Evolutionary conservation across 345 rosid genomes (phyloP).

Genomic region (Syzygium jambos): DNA sequence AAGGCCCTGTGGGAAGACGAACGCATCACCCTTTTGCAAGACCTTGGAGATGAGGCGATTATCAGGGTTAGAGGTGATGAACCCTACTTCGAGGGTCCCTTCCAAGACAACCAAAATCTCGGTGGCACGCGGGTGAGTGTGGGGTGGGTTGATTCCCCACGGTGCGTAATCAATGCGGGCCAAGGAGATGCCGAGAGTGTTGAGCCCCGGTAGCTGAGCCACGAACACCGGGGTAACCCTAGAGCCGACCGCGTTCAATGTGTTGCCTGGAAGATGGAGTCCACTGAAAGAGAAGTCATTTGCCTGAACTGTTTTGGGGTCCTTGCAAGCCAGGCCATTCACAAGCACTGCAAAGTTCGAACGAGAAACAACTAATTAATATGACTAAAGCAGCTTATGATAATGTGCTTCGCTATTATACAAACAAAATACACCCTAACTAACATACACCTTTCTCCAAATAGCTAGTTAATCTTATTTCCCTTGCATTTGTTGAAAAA

Average conservation of each 20-base stretch:
- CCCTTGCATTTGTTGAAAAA: not conserved
- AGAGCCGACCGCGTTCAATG: not conserved
- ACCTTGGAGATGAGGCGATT: not conserved
- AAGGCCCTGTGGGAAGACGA: not conserved
- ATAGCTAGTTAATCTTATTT: not conserved
- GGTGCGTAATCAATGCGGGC: not conserved
- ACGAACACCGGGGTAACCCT: not conserved
- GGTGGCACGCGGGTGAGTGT: not conserved
- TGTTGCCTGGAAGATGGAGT: not conserved
- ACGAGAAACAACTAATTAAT: not conserved
- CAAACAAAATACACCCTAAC: not conserved
- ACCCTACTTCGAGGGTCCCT: not conserved
- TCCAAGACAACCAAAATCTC: not conserved
- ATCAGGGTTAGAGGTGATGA: not conserved
- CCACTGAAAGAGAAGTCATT: not conserved
- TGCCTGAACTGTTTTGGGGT: not conserved
- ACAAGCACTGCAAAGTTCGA: not conserved
- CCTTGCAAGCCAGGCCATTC: not conserved
- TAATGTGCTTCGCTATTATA: not conserved
- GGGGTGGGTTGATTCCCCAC: not conserved
- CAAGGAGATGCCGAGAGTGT: not conserved
- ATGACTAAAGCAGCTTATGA: not conserved
- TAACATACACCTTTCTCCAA: rapidly evolving
- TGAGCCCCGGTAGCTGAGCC: not conserved
- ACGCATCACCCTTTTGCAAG: not conserved